Evolutionary conservation across 225 moss, liverwort and hornwort species (phyloP).

Genomic region (Pseudisothecium myosuroides): DNA sequence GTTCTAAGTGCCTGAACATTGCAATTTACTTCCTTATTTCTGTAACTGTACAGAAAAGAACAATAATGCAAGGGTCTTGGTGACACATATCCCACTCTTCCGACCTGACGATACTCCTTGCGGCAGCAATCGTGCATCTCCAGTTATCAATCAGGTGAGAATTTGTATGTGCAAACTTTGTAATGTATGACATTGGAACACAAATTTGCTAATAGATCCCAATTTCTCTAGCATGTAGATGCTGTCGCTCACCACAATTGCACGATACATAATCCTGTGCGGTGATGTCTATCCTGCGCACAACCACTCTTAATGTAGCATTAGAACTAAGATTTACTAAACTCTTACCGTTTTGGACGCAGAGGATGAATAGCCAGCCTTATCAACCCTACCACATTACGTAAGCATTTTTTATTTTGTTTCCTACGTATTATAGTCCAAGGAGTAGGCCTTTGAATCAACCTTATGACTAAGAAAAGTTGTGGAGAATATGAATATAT

Average conservation of each 20-base stretch:
- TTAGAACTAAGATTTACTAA: neutral
- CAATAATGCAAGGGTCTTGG: constrained; percentile 24
- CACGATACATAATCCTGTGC: neutral
- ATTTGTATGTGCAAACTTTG: neutral
- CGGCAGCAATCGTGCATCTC: constrained; percentile 39
- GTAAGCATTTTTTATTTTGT: constrained; percentile 19
- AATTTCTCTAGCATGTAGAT: neutral
- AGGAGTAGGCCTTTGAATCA: neutral
- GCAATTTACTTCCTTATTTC: neutral
- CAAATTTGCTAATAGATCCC: neutral
- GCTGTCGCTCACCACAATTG: neutral
- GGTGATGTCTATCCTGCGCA: neutral
- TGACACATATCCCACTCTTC: constrained; percentile 61
- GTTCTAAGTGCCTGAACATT: neutral
- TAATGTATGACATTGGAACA: neutral
- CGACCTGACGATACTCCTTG: constrained; percentile 62
- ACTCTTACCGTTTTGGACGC: constrained; percentile 1
- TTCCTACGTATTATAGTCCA: neutral
- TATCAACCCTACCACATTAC: constrained; percentile 34
- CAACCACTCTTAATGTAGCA: neutral
- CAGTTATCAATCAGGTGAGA: constrained; percentile 49
- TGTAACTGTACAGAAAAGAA: constrained; percentile 24
- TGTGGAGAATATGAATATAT: neutral
- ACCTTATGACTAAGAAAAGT: neutral
- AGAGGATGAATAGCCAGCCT: constrained; percentile 29